phyloP scores from a whole-genome alignment of 73 alveolate species.

The Paramecium octaurelia region DNA sequence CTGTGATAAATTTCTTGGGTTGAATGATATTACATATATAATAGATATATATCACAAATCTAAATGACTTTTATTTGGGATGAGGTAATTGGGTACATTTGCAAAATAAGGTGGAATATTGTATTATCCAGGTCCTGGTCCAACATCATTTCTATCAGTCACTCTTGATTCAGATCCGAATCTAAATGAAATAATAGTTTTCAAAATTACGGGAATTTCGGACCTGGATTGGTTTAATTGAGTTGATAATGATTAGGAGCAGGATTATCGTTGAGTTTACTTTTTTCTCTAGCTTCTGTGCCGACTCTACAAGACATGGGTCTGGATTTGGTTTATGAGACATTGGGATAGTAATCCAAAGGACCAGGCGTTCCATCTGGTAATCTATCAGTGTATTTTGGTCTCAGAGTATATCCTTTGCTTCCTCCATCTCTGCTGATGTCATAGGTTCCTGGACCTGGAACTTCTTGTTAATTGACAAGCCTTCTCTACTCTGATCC shows the following conservation, averaged over 20 bases:
- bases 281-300: not conserved
- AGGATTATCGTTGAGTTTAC: not conserved
- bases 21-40: not conserved
- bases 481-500: slow-evolving; percentile 11
- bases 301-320: slow-evolving; percentile 46
- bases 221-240: not conserved
- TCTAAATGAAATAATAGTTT: not conserved
- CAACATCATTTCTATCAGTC: not conserved
- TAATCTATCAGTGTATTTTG: slow-evolving; percentile 40
- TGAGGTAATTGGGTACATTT: not conserved
- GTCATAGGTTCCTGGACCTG: slow-evolving; percentile 50
- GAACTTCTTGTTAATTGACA: not conserved
- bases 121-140: slow-evolving; percentile 47
- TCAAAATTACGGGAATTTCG: not conserved
- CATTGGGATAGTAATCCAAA: slow-evolving; percentile 2
- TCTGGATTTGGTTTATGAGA: slow-evolving; percentile 13
- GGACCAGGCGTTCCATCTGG: slow-evolving; percentile 44
- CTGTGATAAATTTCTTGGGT: slow-evolving; percentile 46
- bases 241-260: slow-evolving; percentile 25
- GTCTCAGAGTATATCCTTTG: slow-evolving; percentile 12
- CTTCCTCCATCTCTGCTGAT: not conserved
- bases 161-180: slow-evolving; percentile 26
- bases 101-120: slow-evolving; percentile 31
- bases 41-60: not conserved
- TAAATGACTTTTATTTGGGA: not conserved